Conservation (phyloP, 1,284 basidiomycete species). For the Phlebopus sp. region DNA sequence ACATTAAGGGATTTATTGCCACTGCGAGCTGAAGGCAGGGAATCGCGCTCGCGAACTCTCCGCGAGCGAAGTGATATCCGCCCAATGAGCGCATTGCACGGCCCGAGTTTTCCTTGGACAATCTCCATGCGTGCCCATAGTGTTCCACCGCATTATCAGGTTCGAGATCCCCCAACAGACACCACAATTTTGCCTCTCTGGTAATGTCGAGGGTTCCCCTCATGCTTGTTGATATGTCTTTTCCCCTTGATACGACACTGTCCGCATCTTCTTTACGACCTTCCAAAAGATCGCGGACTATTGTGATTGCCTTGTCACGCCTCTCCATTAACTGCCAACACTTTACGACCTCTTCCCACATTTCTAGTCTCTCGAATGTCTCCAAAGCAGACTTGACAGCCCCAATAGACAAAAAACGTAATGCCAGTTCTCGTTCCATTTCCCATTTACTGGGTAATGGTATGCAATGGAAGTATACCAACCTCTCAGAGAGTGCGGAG, state of each 20-base stretch:
- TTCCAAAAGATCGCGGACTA: conserved; percentile 82
- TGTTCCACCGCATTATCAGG: conserved; percentile 62
- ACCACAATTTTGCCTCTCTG: conserved; percentile 92
- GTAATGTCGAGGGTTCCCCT: conserved; percentile 57
- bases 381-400: conserved; percentile 85
- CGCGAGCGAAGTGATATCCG: conserved; percentile 73
- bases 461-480: conserved; percentile 77
- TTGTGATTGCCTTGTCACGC: conserved; percentile 69
- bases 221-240: conserved; percentile 42
- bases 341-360: conserved; percentile 94
- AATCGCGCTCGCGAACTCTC: conserved; percentile 65
- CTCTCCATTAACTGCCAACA: conserved; percentile 83
- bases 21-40: conserved; percentile 72
- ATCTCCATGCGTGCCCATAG: conserved; percentile 83
- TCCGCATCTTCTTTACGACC: conserved; percentile 83
- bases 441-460: conserved; percentile 88
- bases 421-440: conserved; percentile 84
- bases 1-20: conserved; percentile 83
- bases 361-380: conserved; percentile 89
- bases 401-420: conserved; percentile 78
- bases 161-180: conserved; percentile 92
- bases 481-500: conserved; percentile 64
- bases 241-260: conserved; percentile 61
- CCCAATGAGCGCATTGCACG: conserved; percentile 92
- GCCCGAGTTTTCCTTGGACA: conserved; percentile 78